Conservation (phyloP, 371 early-diverging fungal genomes). For the Funneliformis caledonium region DNA sequence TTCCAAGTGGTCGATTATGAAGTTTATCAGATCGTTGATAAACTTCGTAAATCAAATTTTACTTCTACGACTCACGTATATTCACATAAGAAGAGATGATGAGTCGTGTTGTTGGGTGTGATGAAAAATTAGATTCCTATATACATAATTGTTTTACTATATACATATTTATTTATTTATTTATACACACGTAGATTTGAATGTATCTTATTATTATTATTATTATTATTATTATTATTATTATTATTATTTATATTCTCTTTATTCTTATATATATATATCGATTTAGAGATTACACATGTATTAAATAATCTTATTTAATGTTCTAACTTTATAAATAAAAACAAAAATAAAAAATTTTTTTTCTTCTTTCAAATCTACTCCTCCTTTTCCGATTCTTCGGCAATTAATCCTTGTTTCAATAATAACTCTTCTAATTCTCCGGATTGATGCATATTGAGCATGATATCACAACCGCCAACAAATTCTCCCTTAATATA, state of each 20-base stretch:
- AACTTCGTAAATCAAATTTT: conserved; percentile 2
- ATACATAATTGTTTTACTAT: too few species aligned
- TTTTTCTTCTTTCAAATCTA: too few species aligned
- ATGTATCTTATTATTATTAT: too few species aligned
- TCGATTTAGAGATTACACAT: too few species aligned
- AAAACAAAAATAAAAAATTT: too few species aligned
- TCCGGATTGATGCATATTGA: conserved; percentile 90
- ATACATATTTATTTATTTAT: not conserved
- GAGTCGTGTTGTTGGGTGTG: not conserved
- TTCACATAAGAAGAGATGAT: not conserved
- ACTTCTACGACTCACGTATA: not conserved
- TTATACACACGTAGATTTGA: not conserved
- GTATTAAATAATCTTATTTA: too few species aligned
- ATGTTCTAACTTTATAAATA: too few species aligned
- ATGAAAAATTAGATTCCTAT: not conserved
- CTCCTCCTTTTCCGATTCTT: not conserved
- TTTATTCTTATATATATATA: too few species aligned
- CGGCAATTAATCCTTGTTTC: conserved; percentile 75
- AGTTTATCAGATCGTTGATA: conserved; percentile 21
- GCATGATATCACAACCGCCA: conserved; percentile 96
- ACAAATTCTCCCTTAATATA: conserved; percentile 96
- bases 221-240: too few species aligned
- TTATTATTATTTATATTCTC: too few species aligned
- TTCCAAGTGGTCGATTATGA: conserved; percentile 10
- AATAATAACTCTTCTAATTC: conserved; percentile 85